Conservation (phyloP, 2,329 filamentous ascomycete species). For the Lasiodiplodia sp. region DNA sequence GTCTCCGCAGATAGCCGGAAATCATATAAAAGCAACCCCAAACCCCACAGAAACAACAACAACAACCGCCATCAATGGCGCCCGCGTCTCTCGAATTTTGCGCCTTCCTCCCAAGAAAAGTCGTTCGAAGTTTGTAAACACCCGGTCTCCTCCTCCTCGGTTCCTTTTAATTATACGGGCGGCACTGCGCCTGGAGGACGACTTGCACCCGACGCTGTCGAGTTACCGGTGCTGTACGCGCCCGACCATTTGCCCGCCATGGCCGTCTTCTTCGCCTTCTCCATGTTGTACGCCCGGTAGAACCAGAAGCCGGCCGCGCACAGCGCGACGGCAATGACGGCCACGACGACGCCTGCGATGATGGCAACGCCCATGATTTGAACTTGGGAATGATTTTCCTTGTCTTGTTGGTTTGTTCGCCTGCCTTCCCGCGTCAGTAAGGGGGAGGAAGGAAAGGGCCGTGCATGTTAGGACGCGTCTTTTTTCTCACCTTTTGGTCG, state of each 20-base stretch:
- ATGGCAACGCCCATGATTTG: background rate
- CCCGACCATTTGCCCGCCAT: conserved; percentile 22
- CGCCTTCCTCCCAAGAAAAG: background rate
- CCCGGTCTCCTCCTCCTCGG: background rate
- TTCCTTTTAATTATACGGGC: background rate
- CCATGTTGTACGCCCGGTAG: conserved; percentile 22
- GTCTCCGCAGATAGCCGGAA: background rate
- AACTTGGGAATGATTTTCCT: background rate
- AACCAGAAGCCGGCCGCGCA: conserved; percentile 18
- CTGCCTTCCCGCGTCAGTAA: conserved; percentile 1
- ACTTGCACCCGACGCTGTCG: background rate
- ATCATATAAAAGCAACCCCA: background rate
- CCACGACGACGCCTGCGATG: conserved; percentile 3
- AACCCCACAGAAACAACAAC: background rate
- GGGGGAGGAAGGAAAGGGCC: background rate
- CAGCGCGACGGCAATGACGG: conserved; percentile 15
- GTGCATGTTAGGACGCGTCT: background rate
- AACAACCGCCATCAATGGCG: background rate
- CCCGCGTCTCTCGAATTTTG: background rate
- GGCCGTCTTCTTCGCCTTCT: conserved; percentile 20
- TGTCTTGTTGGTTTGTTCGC: background rate
- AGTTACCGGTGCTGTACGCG: conserved; percentile 12
- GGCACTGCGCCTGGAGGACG: background rate
- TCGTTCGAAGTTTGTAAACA: background rate
- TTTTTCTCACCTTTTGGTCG: conserved; percentile 1